Base-by-base conservation (phyloP, 2,329 filamentous ascomycete genomes). In the Clarireedia hainanense region DNA sequence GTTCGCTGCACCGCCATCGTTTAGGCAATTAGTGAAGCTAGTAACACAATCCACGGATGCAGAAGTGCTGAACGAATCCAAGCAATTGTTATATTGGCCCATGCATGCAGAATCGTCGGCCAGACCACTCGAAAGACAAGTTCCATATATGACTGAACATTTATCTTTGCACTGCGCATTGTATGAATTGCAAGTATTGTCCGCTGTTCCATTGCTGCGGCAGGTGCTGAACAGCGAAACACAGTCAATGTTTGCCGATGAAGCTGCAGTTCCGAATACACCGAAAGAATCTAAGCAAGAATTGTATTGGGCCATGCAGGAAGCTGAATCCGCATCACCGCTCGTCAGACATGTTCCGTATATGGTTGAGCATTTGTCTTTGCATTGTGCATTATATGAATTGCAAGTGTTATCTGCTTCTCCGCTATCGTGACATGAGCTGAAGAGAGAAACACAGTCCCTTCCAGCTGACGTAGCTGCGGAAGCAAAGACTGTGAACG, bases 311-410 rank as follows among this genome's bases (percentile, higher is more conserved):
- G 55, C 57, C n/a, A 17, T 57, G 34, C 54, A 52, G 15, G 57
- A 43, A 2, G 45, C 36, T 0, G 46, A 45, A 26, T 59, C 57
- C 39, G 55, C 23, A 4, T 20, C 50, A n/a, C 57, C 57, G 40
- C 57, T 59, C 2, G 57, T 57, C 5, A 59, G 43, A 15, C 54
- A 56, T 10, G 57, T 59, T 12, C 50, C 55, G 20, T 59, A 59
- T 14, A 59, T 59, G 10, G 57, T 59, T 27, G 54, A 57, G 20
- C 57, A 59, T 47, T 59, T 59, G 46, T 59, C 57, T 48, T 59
- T 59, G 50, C 57, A 58, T 40, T 58, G 57, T n/a, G 57, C 57
- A 26, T 56, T 56, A 9, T 39, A n/a, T 20, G 43, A 43, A 17
- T 59, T 59, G 47, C 57, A 59, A 17, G 55, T 57, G 24, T 59